Evolutionary conservation across 164 flowering plant species (phyloP).

Genomic region (grape (Vitis vinifera)): DNA sequence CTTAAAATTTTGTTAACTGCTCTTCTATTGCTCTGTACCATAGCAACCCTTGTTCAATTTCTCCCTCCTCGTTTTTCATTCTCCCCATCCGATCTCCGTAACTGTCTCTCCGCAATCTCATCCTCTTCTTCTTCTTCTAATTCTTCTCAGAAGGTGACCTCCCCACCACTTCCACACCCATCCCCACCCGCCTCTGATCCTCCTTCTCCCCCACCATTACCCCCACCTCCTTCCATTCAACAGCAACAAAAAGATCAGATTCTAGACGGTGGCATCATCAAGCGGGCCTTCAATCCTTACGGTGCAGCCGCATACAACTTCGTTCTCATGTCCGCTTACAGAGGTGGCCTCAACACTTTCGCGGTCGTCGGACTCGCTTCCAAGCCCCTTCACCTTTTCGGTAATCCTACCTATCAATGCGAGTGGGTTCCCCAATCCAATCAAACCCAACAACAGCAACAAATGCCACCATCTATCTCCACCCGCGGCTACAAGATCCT

Average conservation of each 20-base stretch:
- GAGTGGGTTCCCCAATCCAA: constrained; percentile 43
- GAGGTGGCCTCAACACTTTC: constrained; percentile 68
- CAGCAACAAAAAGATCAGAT: constrained; percentile 22
- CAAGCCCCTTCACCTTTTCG: constrained; percentile 39
- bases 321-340: constrained; percentile 84
- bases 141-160: neutral
- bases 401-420: constrained; percentile 54
- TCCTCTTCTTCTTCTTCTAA: constrained; percentile 17
- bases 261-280: constrained; percentile 38
- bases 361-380: constrained; percentile 38
- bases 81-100: constrained; percentile 51
- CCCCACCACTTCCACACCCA: constrained; percentile 15
- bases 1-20: constrained; percentile 51
- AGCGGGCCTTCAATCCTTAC: constrained; percentile 53
- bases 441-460: neutral
- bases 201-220: constrained; percentile 12
- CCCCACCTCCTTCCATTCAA: constrained; percentile 14
- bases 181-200: constrained; percentile 9
- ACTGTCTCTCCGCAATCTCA: constrained; percentile 36
- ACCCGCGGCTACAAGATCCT: constrained; percentile 47
- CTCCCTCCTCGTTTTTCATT: constrained; percentile 46
- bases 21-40: constrained; percentile 46
- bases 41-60: constrained; percentile 54
- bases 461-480: constrained; percentile 2
- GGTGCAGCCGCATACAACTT: constrained; percentile 81